phyloP scores from a whole-genome alignment of 2,329 filamentous ascomycete genomes.

The Elsinoe necatrix region DNA sequence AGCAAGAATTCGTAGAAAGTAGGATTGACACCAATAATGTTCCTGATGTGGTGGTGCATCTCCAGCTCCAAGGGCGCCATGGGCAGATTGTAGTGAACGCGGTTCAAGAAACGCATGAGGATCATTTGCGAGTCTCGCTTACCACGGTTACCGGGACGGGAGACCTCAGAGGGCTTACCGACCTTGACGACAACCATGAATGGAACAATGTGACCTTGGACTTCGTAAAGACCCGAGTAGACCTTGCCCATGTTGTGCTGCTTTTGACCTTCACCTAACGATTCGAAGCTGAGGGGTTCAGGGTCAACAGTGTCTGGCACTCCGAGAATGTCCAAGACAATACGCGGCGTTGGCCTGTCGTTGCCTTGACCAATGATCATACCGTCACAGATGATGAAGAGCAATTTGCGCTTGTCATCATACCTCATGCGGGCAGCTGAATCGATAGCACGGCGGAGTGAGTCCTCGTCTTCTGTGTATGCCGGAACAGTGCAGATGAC shows the following conservation, averaged over 20 bases:
- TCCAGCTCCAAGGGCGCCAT: slow-evolving; percentile 97
- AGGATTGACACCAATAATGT: slow-evolving; percentile 97
- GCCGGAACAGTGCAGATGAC: slow-evolving; percentile 95
- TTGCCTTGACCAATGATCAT: slow-evolving; percentile 99
- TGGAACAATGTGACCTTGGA: slow-evolving; percentile 94
- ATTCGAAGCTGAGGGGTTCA: slow-evolving; percentile 92
- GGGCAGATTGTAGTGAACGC: slow-evolving; percentile 90
- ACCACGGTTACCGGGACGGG: slow-evolving; percentile 81
- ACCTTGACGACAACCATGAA: slow-evolving; percentile 97
- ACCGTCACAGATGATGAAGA: slow-evolving; percentile 89
- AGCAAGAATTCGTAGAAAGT: slow-evolving; percentile 97
- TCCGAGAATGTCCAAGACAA: slow-evolving; percentile 92
- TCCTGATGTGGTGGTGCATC: slow-evolving; percentile 97
- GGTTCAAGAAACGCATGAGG: slow-evolving; percentile 97
- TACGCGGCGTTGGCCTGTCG: slow-evolving; percentile 87
- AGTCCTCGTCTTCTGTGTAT: slow-evolving; percentile 98
- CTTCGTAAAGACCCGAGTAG: slow-evolving; percentile 95
- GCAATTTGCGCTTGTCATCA: slow-evolving; percentile 93
- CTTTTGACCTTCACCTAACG: slow-evolving; percentile 87
- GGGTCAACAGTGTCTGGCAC: slow-evolving; percentile 91
- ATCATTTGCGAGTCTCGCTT: slow-evolving; percentile 99
- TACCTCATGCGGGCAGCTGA: slow-evolving; percentile 93
- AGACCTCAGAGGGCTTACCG: slow-evolving; percentile 71
- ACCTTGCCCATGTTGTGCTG: slow-evolving; percentile 99
- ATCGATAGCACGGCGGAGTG: slow-evolving; percentile 90